Conservation (phyloP, 2,329 filamentous ascomycete genomes). For the Hypocrella siamensis region DNA sequence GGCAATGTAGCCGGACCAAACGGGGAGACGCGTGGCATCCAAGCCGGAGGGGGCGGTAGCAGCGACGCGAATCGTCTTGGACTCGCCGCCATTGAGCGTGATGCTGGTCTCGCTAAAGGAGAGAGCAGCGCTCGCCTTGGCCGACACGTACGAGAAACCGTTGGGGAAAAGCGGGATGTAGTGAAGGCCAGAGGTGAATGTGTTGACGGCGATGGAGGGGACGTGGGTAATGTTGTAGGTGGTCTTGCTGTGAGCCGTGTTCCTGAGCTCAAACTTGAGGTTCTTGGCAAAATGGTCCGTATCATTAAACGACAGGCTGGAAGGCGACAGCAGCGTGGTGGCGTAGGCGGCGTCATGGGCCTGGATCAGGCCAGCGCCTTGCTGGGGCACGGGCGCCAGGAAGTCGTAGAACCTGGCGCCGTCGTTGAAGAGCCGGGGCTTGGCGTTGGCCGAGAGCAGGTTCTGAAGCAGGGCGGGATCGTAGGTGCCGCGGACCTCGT, state of each 20-base stretch:
- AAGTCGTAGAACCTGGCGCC: constrained; percentile 17
- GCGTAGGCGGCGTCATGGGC: constrained; percentile 42
- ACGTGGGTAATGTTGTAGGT: constrained; percentile 36
- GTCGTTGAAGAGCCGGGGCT: constrained; percentile 32
- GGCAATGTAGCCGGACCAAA: constrained; percentile 6
- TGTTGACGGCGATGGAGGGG: constrained; percentile 37
- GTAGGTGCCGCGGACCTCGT: constrained; percentile 32
- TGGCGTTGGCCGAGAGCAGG: constrained; percentile 31
- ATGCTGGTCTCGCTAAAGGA: constrained; percentile 3
- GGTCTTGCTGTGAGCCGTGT: constrained; percentile 30
- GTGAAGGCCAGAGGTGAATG: constrained; percentile 18
- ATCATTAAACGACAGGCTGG: constrained; percentile 49
- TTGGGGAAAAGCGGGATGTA: constrained; percentile 28
- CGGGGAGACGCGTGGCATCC: constrained; percentile 4
- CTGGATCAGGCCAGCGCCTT: constrained; percentile 44
- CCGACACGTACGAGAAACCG: too few relatives aligned
- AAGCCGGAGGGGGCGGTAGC: constrained; percentile 2
- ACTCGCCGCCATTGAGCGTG: constrained; percentile 2
- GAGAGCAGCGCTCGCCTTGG: constrained; percentile 21
- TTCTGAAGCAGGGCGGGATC: constrained; percentile 33
- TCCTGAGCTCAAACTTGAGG: constrained; percentile 38
- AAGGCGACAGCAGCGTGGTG: constrained; percentile 34
- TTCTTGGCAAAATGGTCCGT: constrained; percentile 36
- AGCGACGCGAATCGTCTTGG: constrained; percentile 4
- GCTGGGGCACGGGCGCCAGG: constrained; percentile 41